Conservation (phyloP, 2,329 filamentous ascomycete genomes). For the Rhinocladiella mackenziei region DNA sequence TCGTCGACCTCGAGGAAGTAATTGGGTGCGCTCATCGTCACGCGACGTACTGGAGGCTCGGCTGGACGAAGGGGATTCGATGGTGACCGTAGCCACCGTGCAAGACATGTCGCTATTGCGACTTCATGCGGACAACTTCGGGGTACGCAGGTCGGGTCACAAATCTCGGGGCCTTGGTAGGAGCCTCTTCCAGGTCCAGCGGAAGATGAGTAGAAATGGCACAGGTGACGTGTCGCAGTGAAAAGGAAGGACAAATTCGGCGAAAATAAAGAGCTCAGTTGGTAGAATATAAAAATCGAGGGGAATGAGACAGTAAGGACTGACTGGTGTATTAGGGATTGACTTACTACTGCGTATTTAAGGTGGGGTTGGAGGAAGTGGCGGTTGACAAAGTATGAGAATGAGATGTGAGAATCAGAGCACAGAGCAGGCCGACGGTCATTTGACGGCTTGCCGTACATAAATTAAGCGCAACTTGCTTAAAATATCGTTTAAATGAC, state of each 20-base stretch:
- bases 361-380: conserved; percentile 1
- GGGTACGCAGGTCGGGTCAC: too few species aligned
- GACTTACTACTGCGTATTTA: background rate
- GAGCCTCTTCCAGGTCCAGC: background rate
- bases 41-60: conserved; percentile 16
- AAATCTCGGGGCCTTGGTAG: background rate
- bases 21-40: conserved; percentile 14
- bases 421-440: too few species aligned
- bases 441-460: too few species aligned
- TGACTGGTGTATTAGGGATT: conserved; percentile 11
- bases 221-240: too few species aligned
- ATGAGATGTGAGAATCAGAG: background rate
- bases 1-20: conserved; percentile 36
- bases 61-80: conserved; percentile 15
- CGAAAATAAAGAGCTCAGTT: too few species aligned
- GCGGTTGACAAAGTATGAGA: background rate
- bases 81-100: conserved; percentile 18
- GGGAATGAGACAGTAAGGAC: conserved; percentile 15
- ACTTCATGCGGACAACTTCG: conserved; percentile 19
- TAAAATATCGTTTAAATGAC: too few species aligned
- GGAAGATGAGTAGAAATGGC: too few species aligned
- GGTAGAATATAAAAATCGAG: too few species aligned
- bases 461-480: too few species aligned
- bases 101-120: conserved; percentile 16
- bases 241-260: too few species aligned